Conservation (phyloP, 768 basidiomycete genomes). For the Lactarius hatsudake region DNA sequence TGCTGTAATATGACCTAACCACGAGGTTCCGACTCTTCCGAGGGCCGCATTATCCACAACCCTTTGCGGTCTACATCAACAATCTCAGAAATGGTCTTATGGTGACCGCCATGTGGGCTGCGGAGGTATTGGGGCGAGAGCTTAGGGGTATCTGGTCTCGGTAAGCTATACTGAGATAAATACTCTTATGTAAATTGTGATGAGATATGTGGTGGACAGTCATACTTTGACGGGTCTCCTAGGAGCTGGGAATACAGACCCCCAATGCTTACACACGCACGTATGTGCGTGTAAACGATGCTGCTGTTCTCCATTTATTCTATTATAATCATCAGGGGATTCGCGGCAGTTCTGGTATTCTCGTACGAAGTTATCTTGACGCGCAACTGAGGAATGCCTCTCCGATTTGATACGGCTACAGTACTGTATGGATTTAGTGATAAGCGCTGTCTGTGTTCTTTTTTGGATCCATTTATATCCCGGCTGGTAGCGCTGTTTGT, state of each 20-base stretch:
- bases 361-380: background rate
- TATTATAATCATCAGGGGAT: background rate
- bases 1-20: too few relatives aligned
- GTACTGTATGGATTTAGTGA: background rate
- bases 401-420: background rate
- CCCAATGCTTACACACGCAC: background rate
- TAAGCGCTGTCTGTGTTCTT: background rate
- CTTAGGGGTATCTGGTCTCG: background rate
- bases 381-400: background rate
- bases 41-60: too few relatives aligned
- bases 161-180: too few relatives aligned
- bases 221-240: too few relatives aligned
- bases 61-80: too few relatives aligned
- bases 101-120: background rate
- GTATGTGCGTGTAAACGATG: background rate
- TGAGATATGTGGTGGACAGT: too few relatives aligned
- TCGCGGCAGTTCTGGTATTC: background rate
- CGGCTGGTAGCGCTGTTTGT: background rate
- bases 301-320: background rate
- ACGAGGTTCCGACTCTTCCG: too few relatives aligned
- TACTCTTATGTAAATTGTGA: too few relatives aligned
- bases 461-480: too few relatives aligned
- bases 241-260: too few relatives aligned
- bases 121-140: background rate
- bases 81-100: background rate